phyloP scores from a whole-genome alignment of 345 rosid genomes.

The Moringa oleifera region DNA sequence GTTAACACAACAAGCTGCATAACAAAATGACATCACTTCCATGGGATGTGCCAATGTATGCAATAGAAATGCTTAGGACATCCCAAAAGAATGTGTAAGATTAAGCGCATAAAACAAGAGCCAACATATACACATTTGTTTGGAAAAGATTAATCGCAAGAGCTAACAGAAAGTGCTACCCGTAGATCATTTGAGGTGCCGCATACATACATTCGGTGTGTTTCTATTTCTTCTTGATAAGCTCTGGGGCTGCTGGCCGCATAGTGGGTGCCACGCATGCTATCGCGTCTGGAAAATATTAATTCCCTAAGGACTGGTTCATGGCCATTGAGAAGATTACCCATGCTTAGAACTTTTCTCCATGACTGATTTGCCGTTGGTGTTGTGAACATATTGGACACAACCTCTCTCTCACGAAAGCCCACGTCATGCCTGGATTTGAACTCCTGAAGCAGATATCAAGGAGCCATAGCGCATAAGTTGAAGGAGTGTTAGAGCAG shows the following conservation, averaged over 20 bases:
- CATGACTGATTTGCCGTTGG: conserved; percentile 89
- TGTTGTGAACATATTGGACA: conserved; percentile 64
- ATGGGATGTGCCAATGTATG: no score
- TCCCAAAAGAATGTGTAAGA: no score
- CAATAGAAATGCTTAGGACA: no score
- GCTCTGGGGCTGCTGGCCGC: conserved; percentile 34
- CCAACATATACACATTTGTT: neutral
- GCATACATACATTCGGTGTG: conserved; percentile 78
- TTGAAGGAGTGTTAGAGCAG: neutral
- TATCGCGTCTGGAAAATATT: conserved; percentile 58
- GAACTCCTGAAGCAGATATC: conserved; percentile 42
- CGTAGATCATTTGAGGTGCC: conserved; percentile 96
- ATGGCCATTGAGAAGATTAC: conserved; percentile 91
- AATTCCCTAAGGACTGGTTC: conserved; percentile 85
- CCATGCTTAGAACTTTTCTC: conserved; percentile 98
- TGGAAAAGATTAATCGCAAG: conserved; percentile 49
- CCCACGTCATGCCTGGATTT: conserved; percentile 47
- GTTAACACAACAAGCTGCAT: no score
- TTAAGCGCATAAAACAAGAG: neutral
- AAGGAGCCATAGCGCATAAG: neutral
- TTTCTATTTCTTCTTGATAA: conserved; percentile 56
- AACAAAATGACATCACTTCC: no score
- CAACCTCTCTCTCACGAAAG: conserved; percentile 46
- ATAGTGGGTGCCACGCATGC: conserved; percentile 45
- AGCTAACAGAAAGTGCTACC: conserved; percentile 80